phyloP scores from a whole-genome alignment of 495 filamentous ascomycete species.

The Pyronema omphalodes region DNA sequence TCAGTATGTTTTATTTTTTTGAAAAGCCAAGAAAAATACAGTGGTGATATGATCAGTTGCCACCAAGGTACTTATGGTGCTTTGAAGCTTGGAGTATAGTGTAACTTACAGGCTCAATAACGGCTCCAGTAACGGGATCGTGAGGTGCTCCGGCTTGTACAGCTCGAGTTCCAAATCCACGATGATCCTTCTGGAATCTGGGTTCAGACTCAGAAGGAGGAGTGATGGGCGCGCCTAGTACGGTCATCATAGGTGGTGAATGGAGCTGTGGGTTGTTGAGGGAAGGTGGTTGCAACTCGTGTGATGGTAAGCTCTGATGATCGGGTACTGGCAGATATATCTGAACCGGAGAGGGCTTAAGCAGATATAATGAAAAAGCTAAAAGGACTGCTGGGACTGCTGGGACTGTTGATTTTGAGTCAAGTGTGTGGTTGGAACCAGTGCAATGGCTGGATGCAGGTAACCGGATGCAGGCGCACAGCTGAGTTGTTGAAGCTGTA shows the following conservation, averaged over 20 bases:
- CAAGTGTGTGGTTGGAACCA: too few species aligned
- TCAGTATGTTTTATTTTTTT: neutral
- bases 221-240: neutral
- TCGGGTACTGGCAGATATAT: too few species aligned
- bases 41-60: neutral
- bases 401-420: too few species aligned
- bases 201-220: neutral
- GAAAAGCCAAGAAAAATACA: neutral
- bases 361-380: too few species aligned
- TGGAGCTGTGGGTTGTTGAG: too few species aligned
- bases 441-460: too few species aligned
- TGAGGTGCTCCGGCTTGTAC: slow-evolving; percentile 84
- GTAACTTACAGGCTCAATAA: slow-evolving; percentile 58
- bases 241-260: neutral
- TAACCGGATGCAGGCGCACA: too few species aligned
- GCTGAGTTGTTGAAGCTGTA: too few species aligned
- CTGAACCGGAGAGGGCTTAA: too few species aligned
- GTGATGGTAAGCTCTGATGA: too few species aligned
- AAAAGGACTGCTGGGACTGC: too few species aligned
- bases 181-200: slow-evolving; percentile 17
- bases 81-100: neutral
- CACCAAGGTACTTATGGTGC: neutral
- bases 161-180: slow-evolving; percentile 68
- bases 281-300: too few species aligned
- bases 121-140: slow-evolving; percentile 79